Evolutionary conservation across 345 rosid genomes (phyloP).

Genomic region (Cardiospermum halicacabum): DNA sequence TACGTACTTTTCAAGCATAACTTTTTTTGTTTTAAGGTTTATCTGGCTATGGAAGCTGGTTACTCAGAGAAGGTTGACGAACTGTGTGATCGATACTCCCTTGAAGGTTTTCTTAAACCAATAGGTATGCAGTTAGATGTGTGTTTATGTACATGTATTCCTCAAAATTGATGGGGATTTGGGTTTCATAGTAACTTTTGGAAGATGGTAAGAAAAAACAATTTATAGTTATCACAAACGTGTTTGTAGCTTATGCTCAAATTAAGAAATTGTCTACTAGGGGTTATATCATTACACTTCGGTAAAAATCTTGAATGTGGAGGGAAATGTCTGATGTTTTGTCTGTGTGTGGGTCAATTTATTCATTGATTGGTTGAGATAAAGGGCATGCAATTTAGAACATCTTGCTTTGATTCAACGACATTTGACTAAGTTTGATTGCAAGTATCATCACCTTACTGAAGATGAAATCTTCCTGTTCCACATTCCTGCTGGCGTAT

Average conservation of each 20-base stretch:
- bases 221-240: background rate
- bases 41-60: constrained; percentile 98
- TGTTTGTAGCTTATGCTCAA: background rate
- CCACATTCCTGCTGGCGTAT: background rate
- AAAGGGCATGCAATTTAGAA: background rate
- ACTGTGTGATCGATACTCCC: constrained; percentile 69
- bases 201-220: background rate
- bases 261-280: constrained; percentile 6
- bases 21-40: constrained; percentile 45
- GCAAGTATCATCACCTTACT: background rate
- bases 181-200: constrained; percentile 2
- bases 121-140: constrained; percentile 33
- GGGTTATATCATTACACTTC: background rate
- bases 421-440: background rate
- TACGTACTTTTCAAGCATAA: background rate
- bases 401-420: background rate
- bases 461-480: background rate
- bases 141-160: background rate
- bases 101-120: constrained; percentile 62
- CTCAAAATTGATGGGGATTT: constrained; percentile 7
- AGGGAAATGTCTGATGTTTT: background rate
- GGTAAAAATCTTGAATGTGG: background rate
- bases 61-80: constrained; percentile 91
- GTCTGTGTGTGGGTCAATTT: background rate
- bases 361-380: background rate